These are phyloP conservation scores for Trichoderma pleuroti DNA, from an alignment of 2,329 filamentous ascomycete genomes.

Conservation along the genomic window DNA sequence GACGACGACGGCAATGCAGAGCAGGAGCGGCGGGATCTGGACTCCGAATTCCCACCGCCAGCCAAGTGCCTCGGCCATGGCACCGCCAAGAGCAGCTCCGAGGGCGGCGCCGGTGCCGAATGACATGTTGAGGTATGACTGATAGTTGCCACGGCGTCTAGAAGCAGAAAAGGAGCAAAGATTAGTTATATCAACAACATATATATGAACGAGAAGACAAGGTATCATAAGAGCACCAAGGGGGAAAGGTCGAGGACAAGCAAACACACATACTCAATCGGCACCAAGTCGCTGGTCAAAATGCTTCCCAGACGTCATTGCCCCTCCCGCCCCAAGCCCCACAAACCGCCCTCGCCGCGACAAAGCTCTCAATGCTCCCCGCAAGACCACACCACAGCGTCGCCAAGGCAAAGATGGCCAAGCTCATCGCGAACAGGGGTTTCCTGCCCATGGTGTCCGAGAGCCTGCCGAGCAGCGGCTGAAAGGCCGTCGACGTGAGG, in stretches of 20 bases:
- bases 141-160: conserved; percentile 63
- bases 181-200: neutral
- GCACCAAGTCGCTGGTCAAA: conserved; percentile 69
- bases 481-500: conserved; percentile 71
- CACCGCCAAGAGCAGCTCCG: conserved; percentile 66
- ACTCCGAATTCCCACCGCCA: conserved; percentile 72
- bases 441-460: conserved; percentile 72
- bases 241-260: neutral
- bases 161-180: neutral
- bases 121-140: conserved; percentile 65
- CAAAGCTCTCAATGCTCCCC: conserved; percentile 64
- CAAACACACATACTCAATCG: conserved; percentile 55
- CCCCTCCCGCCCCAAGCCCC: conserved; percentile 72
- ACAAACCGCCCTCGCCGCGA: conserved; percentile 65
- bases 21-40: conserved; percentile 51
- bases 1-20: conserved; percentile 45
- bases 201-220: neutral
- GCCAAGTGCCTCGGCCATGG: conserved; percentile 65
- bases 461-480: conserved; percentile 69
- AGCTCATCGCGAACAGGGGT: conserved; percentile 59
- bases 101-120: conserved; percentile 57
- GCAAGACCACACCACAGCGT: conserved; percentile 69
- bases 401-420: conserved; percentile 60
- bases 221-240: neutral
- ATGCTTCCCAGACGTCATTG: conserved; percentile 67